Evolutionary conservation across 2,329 filamentous ascomycete species (phyloP), one percentile per base, ranked within the genome.

Genomic region (Fusarium aywerte): DNA sequence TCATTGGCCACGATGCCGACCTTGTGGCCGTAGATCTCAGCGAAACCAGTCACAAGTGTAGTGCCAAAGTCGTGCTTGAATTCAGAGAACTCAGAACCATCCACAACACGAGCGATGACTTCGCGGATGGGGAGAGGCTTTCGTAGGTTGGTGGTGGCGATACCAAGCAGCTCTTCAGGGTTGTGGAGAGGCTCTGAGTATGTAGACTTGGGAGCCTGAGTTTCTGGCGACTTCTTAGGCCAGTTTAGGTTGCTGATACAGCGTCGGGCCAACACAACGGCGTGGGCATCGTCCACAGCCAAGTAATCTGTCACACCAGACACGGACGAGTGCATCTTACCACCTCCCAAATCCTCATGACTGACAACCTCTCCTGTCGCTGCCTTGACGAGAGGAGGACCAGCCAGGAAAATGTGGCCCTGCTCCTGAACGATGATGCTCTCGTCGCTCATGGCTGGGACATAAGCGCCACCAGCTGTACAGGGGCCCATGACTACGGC

Each of bases 401-500:
- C 96, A 1, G 95, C 95, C 3, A 99, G 87, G 83, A 98, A 99
- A 76, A 99, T 97, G 70, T 97, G 94, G n/a, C 95, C 95, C 78
- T 97, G 94, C 51, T 94, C 91, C 75, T 93, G 89, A 36, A 98
- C 96, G 68, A 99, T 98, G 78, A 99, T 97, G 76, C 89, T 93
- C 84, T 98, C 96, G 77, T 98, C 96, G 62, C 92, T 95, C 95
- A 99, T 98, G 73, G 92, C 93, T 12, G 95, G 95, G 12, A 98
- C 94, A 77, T 99, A 98, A 23, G 95, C 95, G 45, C 95, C 95
- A 49, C 95, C 95, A 3, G 95, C 95, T 1, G 96, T 99, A 80
- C 96, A 99, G 40, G 95, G 92, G 1, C 95, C 95, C 95, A 99
- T 97, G 44, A 99, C 95, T 4, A 97, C 93, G 11, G 92, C 90